Conservation (phyloP, 352 stramenopile genomes). For the Thraustotheca clavata region DNA sequence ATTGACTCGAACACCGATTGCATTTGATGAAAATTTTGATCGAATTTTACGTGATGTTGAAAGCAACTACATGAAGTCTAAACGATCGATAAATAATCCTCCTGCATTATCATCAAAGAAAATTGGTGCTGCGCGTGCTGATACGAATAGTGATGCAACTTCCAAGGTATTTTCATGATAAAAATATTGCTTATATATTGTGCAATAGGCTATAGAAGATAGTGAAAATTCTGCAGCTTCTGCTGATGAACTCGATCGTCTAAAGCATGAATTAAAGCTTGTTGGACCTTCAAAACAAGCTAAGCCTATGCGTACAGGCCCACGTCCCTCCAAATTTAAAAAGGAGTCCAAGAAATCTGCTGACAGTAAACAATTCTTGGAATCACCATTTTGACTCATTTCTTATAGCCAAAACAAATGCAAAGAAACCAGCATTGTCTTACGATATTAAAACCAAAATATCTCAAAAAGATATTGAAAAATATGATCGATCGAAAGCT, state of each 20-base stretch:
- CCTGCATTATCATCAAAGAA: not conserved
- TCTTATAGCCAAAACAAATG: slow-evolving; percentile 29
- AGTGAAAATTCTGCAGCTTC: not conserved
- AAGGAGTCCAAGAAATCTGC: slow-evolving; percentile 14
- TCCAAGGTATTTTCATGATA: not conserved
- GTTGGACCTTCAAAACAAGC: slow-evolving; percentile 12
- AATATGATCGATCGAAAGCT: slow-evolving; percentile 56
- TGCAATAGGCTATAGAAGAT: slow-evolving; percentile 1
- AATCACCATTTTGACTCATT: not conserved
- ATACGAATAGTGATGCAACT: not conserved
- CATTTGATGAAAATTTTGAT: slow-evolving; percentile 69
- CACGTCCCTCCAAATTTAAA: slow-evolving; percentile 7
- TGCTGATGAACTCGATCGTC: slow-evolving; percentile 8
- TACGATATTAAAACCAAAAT: slow-evolving; percentile 48
- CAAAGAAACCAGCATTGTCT: slow-evolving; percentile 40
- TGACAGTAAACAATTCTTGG: not conserved
- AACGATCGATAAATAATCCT: not conserved
- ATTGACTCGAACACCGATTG: slow-evolving; percentile 39
- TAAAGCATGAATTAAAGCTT: slow-evolving; percentile 16
- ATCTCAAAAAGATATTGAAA: slow-evolving; percentile 71
- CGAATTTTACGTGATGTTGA: slow-evolving; percentile 22
- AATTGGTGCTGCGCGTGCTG: not conserved
- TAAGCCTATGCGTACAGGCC: slow-evolving; percentile 16
- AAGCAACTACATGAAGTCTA: slow-evolving; percentile 4
- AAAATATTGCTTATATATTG: not conserved